Percentiles rank a stretch among this genome's conserved stretches.
These are phyloP conservation scores for Phylloporus arenicola DNA, from an alignment of 768 basidiomycete genomes.

Conservation along the genomic window DNA sequence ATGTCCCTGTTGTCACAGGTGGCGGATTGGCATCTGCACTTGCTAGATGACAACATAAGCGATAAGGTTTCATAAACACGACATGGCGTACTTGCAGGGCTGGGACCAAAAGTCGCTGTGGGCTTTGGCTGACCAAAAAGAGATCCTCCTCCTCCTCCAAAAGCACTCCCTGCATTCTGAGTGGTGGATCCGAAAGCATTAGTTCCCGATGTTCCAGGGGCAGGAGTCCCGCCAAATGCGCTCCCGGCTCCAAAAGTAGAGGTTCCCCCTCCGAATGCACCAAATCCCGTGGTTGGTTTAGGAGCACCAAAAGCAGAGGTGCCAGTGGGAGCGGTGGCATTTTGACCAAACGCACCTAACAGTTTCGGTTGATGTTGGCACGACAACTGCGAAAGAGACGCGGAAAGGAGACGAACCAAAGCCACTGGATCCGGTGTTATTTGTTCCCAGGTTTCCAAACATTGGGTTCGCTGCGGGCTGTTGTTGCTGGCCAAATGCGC, in stretches of 20 bases:
- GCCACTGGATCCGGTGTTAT: slow-evolving; percentile 29
- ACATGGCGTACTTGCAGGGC: slow-evolving; percentile 28
- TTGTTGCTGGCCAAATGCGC: slow-evolving; percentile 63
- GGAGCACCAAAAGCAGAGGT: slow-evolving; percentile 54
- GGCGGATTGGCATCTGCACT: slow-evolving; percentile 37
- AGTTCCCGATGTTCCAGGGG: slow-evolving; percentile 28
- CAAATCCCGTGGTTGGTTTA: slow-evolving; percentile 72
- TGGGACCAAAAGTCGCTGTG: slow-evolving; percentile 39
- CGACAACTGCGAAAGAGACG: slow-evolving; percentile 1
- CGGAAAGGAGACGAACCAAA: slow-evolving; percentile 30
- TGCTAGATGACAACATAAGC: slow-evolving; percentile 22
- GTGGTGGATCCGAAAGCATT: slow-evolving; percentile 33
- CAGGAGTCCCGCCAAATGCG: slow-evolving; percentile 37
- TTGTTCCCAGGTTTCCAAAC: slow-evolving; percentile 59
- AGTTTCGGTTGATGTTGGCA: slow-evolving; percentile 4
- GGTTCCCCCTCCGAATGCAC: slow-evolving; percentile 63
- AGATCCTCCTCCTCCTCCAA: slow-evolving; percentile 42
- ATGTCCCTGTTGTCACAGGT: slow-evolving; percentile 63
- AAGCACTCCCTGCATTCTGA: slow-evolving; percentile 30
- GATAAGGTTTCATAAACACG: background rate
- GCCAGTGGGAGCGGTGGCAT: slow-evolving; percentile 33
- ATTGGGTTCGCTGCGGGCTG: slow-evolving; percentile 73
- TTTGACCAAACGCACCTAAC: slow-evolving; percentile 39
- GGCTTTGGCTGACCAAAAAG: slow-evolving; percentile 57
- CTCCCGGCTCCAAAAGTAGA: slow-evolving; percentile 40